Percentiles rank a stretch among this genome's conserved stretches.
phyloP scores from a whole-genome alignment of 2,329 filamentous ascomycete species.

The Coniella vitis region DNA sequence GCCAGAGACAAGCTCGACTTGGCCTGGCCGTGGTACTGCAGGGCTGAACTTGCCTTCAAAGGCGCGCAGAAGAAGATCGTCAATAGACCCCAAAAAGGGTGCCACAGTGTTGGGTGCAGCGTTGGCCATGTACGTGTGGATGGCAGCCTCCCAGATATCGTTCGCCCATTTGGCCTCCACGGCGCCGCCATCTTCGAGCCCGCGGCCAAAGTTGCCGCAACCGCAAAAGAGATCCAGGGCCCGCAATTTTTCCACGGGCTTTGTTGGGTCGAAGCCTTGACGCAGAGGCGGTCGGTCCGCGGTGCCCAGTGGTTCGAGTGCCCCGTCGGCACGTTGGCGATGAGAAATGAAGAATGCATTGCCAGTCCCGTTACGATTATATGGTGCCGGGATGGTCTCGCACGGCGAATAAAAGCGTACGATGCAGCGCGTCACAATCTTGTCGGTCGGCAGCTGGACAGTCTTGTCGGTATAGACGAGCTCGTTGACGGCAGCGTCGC shows the following conservation, averaged over 20 bases:
- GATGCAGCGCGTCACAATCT: slow-evolving; percentile 50
- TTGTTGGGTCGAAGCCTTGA: slow-evolving; percentile 48
- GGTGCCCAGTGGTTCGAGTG: background rate
- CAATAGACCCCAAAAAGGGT: slow-evolving; percentile 65
- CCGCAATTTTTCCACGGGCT: slow-evolving; percentile 33
- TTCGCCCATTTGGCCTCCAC: slow-evolving; percentile 61
- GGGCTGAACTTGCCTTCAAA: slow-evolving; percentile 42
- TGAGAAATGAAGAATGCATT: slow-evolving; percentile 59
- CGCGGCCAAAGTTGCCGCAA: slow-evolving; percentile 69
- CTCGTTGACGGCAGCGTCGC: slow-evolving; percentile 42
- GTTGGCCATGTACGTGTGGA: slow-evolving; percentile 72
- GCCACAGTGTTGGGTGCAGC: slow-evolving; percentile 32
- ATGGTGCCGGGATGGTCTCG: slow-evolving; percentile 52
- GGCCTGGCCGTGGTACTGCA: slow-evolving; percentile 50
- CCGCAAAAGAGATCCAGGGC: slow-evolving; percentile 73
- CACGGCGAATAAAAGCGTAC: slow-evolving; percentile 46
- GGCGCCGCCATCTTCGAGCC: slow-evolving; percentile 64
- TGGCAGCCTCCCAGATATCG: slow-evolving; percentile 55
- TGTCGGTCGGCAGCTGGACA: slow-evolving; percentile 27
- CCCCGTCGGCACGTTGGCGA: slow-evolving; percentile 22
- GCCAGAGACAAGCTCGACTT: slow-evolving; percentile 62
- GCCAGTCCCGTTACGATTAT: slow-evolving; percentile 57
- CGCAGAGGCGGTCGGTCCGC: slow-evolving; percentile 18
- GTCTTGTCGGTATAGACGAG: slow-evolving; percentile 48
- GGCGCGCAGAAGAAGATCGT: slow-evolving; percentile 54